Percentiles rank a stretch among this genome's conserved stretches.
Evolutionary conservation across 345 rosid genomes (phyloP).

Genomic region (Orychophragmus violaceus): DNA sequence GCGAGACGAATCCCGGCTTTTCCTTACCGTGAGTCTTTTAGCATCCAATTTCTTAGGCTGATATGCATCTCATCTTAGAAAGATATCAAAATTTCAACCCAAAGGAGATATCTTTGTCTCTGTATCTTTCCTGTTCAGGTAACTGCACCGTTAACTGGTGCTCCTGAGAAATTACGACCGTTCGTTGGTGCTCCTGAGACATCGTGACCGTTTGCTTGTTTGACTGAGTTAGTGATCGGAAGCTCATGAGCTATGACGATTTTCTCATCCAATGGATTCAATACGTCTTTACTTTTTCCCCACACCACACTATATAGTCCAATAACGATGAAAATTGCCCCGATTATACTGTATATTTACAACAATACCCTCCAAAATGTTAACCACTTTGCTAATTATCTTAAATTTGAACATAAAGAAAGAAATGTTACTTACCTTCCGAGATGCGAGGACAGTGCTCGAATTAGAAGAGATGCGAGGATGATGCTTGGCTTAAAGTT

Average conservation of each 20-base stretch:
- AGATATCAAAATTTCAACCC: not conserved
- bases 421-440: not conserved
- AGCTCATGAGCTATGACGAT: not conserved
- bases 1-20: too few species aligned
- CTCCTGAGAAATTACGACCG: not conserved
- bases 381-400: not conserved
- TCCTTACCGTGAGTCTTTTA: too few species aligned
- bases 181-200: not conserved
- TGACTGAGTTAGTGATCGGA: not conserved
- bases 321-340: not conserved
- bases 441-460: too few species aligned
- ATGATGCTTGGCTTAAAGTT: too few species aligned
- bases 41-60: too few species aligned
- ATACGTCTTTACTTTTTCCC: not conserved
- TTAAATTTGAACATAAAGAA: not conserved
- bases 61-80: too few species aligned
- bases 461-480: too few species aligned
- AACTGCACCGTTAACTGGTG: not conserved
- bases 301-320: not conserved
- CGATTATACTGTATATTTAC: not conserved
- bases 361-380: not conserved
- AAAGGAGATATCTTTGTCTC: not conserved
- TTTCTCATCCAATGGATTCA: not conserved
- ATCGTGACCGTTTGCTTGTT: not conserved
- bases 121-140: not conserved